Percentiles rank a stretch among this genome's conserved stretches.
These are phyloP conservation scores for Trichomonascaceae sp. DNA, from an alignment of 1,139 yeast species.

Conservation along the genomic window DNA sequence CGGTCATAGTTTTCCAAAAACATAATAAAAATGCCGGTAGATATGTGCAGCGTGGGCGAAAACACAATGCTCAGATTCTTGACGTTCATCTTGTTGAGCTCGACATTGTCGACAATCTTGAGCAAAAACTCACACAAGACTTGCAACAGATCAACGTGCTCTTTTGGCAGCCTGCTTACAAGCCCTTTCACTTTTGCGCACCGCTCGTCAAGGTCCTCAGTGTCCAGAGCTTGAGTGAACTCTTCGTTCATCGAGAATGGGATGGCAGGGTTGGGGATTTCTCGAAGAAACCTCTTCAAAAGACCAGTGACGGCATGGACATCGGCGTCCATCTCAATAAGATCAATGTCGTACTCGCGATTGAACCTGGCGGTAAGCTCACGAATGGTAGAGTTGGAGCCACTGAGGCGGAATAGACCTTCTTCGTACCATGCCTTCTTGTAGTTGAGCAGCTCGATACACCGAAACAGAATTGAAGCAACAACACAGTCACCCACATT, in stretches of 20 bases:
- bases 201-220: conserved; percentile 21
- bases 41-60: conserved; percentile 69
- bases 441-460: conserved; percentile 53
- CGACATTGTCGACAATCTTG: conserved; percentile 49
- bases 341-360: conserved; percentile 50
- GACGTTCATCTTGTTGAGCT: conserved; percentile 70
- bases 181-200: conserved; percentile 24
- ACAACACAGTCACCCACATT: conserved; percentile 27
- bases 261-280: conserved; percentile 52
- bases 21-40: conserved; percentile 49
- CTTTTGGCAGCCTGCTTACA: conserved; percentile 29
- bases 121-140: conserved; percentile 55
- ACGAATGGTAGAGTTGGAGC: conserved; percentile 70
- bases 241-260: conserved; percentile 35
- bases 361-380: conserved; percentile 55
- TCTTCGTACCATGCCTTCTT: conserved; percentile 73
- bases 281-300: conserved; percentile 60
- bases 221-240: conserved; percentile 28
- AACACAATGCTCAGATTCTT: conserved; percentile 71
- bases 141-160: conserved; percentile 49
- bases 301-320: conserved; percentile 72
- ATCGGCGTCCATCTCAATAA: conserved; percentile 37
- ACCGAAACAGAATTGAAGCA: conserved; percentile 70
- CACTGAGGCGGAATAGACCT: conserved; percentile 84
- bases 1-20: conserved; percentile 53